Evolutionary conservation across 805 yeast genomes (phyloP).

Genomic region (Wickerhamomyces bovis): DNA sequence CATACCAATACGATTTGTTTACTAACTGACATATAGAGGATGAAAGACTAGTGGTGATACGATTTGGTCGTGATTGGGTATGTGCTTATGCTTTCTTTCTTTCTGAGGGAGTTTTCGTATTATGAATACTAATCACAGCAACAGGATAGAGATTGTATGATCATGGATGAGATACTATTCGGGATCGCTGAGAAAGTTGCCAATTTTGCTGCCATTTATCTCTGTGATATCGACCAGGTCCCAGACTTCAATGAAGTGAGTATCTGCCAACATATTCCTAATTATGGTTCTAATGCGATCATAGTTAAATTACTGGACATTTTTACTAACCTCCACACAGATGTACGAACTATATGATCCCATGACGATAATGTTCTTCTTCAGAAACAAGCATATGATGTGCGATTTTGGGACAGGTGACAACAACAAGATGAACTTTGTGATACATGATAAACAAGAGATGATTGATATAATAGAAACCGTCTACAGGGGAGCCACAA

Average conservation of each 20-base stretch:
- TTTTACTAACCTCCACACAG: constrained; percentile 22
- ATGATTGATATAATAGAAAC: constrained; percentile 87
- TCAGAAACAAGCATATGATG: constrained; percentile 92
- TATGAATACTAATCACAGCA: not conserved
- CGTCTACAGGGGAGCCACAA: constrained; percentile 82
- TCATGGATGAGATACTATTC: constrained; percentile 83
- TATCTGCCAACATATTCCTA: constrained; percentile 1
- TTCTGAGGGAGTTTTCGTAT: not conserved
- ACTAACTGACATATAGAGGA: constrained; percentile 44
- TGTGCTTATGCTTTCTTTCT: not conserved
- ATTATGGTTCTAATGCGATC: constrained; percentile 4
- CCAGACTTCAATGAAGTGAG: constrained; percentile 71
- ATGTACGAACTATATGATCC: constrained; percentile 92
- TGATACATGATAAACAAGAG: constrained; percentile 74
- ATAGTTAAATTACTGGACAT: not conserved
- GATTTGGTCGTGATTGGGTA: constrained; percentile 74
- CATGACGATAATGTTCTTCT: constrained; percentile 89
- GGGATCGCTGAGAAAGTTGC: constrained; percentile 76
- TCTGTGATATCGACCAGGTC: constrained; percentile 85
- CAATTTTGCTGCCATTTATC: constrained; percentile 81
- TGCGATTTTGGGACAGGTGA: constrained; percentile 98
- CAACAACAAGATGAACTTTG: constrained; percentile 87
- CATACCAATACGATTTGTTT: not conserved
- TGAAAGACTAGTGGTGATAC: constrained; percentile 76
- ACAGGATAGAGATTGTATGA: constrained; percentile 67